Percentiles rank a stretch among this genome's conserved stretches.
These are phyloP conservation scores for Chaetomiaceae sp. DNA, from an alignment of 2,329 filamentous ascomycete species.

Conservation along the genomic window DNA sequence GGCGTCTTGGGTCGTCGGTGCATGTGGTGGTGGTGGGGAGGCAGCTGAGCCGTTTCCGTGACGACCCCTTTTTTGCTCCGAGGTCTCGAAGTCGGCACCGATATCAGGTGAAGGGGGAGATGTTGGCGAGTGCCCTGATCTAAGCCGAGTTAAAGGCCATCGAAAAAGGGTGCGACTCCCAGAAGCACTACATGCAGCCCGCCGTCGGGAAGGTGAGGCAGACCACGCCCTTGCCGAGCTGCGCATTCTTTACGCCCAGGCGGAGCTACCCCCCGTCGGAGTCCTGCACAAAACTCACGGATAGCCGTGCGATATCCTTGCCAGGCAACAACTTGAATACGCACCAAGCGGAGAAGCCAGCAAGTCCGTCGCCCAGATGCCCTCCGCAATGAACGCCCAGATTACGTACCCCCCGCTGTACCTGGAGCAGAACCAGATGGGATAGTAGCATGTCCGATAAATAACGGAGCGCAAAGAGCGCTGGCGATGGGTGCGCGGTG, in stretches of 20 bases:
- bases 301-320: slow-evolving; percentile 9
- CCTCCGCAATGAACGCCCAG: slow-evolving; percentile 32
- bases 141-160: slow-evolving; percentile 21
- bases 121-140: not conserved
- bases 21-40: too few species aligned
- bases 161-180: slow-evolving; percentile 37
- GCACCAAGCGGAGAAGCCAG: slow-evolving; percentile 27
- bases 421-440: slow-evolving; percentile 34
- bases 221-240: slow-evolving; percentile 28
- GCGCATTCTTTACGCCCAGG: slow-evolving; percentile 28
- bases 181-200: slow-evolving; percentile 34
- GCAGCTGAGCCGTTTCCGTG: not conserved
- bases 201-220: slow-evolving; percentile 36
- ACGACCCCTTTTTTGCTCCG: not conserved
- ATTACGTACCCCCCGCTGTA: slow-evolving; percentile 38
- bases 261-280: slow-evolving; percentile 31
- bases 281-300: slow-evolving; percentile 21
- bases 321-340: slow-evolving; percentile 27
- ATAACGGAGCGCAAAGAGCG: slow-evolving; percentile 34
- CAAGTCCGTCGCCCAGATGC: slow-evolving; percentile 32
- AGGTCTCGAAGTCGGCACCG: not conserved
- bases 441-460: slow-evolving; percentile 35
- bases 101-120: not conserved
- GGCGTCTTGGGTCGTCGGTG: not conserved
- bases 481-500: slow-evolving; percentile 32